phyloP scores from a whole-genome alignment of 2,329 filamentous ascomycete genomes.

The Tolypocladium inflatum region DNA sequence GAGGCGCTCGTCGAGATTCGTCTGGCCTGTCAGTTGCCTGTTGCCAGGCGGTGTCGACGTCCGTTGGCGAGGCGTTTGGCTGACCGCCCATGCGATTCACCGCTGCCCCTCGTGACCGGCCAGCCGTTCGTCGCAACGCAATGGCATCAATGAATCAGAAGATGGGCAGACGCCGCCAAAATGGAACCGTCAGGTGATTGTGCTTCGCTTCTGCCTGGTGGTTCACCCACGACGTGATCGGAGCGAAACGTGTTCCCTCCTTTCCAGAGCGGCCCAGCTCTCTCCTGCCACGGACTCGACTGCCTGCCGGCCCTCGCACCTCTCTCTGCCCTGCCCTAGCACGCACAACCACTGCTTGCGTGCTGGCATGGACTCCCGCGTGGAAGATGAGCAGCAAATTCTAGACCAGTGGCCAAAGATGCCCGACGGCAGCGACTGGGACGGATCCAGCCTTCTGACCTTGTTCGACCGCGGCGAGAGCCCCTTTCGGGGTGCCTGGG shows the following conservation, averaged over 20 bases:
- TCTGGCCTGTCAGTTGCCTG: neutral
- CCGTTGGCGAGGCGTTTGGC: neutral
- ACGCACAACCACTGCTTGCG: neutral
- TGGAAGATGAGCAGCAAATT: neutral
- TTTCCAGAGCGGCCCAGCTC: neutral
- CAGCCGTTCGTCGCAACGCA: neutral
- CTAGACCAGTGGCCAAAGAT: conserved; percentile 5
- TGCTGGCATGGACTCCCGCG: neutral
- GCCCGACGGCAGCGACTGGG: conserved; percentile 4
- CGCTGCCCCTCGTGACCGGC: neutral
- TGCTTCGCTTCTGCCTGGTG: neutral
- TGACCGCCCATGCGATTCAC: neutral
- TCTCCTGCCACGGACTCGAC: neutral
- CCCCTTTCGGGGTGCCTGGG: conserved; percentile 12
- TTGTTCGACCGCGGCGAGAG: conserved; percentile 8
- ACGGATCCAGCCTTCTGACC: conserved; percentile 4
- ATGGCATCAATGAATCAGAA: neutral
- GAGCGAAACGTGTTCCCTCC: neutral
- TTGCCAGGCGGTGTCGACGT: neutral
- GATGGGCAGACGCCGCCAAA: neutral
- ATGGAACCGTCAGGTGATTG: neutral
- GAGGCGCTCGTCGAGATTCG: too few relatives aligned
- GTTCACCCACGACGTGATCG: neutral
- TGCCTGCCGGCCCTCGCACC: neutral
- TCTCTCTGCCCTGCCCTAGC: neutral